Evolutionary conservation across 805 yeast species (phyloP), one percentile per base, ranked within the genome.

Genomic region (Ogataea pilisensis): DNA sequence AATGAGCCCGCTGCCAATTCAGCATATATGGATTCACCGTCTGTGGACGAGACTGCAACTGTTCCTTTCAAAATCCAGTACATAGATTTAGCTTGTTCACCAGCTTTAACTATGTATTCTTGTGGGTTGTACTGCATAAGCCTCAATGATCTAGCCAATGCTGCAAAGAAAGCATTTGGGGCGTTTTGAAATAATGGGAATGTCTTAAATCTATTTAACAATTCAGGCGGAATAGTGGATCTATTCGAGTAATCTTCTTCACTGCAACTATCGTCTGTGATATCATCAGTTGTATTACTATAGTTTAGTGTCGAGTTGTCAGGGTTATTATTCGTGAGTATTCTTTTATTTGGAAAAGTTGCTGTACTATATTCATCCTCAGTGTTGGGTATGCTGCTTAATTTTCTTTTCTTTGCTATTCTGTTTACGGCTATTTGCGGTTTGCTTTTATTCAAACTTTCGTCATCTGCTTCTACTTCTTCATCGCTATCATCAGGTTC

Each of bases 31-130:
- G 85, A 74, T 60, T 84, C 91, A 22, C 88, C 90, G 55, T 84
- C 93, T 1, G 85, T 74, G 12, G 86, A 78, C 0, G 88, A 77
- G 11, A 85, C 87, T n/a, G 79, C 77, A 2, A 84, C 91, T 0
- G 80, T 72, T 3, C 93, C 93, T 52, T 83, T 75, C 13, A 84
- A 60, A 29, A 84, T 80, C 89, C 91, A 83, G 54, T 82, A 84
- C 86, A 85, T 82, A 17, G 90, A 75, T 49, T 73, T 75, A 2
- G 88, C 80, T 1, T 80, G 82, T 49, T 83, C 89, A 2, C 91
- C 90, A 48, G 72, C 76, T 43, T 77, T 78, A 33, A 84, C 78
- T 28, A 84, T 79, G 55, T 76, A 80, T 45, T 80, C 84, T 50
- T 82, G 86, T 0, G 90, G 81, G 44, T 76, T 79, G 45, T 70